phyloP scores from a whole-genome alignment of 2,329 filamentous ascomycete genomes.

The Epichloe sp. region DNA sequence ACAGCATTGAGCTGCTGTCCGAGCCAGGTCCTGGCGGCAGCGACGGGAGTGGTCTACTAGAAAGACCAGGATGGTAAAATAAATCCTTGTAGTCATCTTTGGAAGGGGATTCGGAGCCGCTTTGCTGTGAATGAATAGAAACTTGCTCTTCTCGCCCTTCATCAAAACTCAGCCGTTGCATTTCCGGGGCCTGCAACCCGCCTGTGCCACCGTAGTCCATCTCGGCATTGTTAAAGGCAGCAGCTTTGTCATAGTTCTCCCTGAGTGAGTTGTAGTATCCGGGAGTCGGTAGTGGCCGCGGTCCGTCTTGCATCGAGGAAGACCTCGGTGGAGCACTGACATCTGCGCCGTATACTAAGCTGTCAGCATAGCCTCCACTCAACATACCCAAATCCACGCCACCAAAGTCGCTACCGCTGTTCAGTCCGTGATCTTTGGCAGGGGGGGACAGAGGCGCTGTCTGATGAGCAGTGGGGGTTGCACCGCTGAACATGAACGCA shows the following conservation, averaged over 20 bases:
- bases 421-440: conserved; percentile 33
- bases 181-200: conserved; percentile 63
- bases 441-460: conserved; percentile 26
- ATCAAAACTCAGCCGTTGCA: conserved; percentile 73
- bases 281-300: conserved; percentile 36
- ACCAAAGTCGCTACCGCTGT: conserved; percentile 61
- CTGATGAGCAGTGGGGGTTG: not conserved
- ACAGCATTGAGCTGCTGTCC: conserved; percentile 43
- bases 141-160: conserved; percentile 67
- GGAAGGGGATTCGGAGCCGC: conserved; percentile 50
- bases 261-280: conserved; percentile 18
- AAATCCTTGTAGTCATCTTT: conserved; percentile 74
- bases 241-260: conserved; percentile 18
- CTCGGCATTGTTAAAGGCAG: conserved; percentile 46
- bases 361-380: conserved; percentile 55
- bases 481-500: conserved; percentile 16
- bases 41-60: conserved; percentile 49
- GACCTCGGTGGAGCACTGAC: conserved; percentile 26
- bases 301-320: conserved; percentile 28
- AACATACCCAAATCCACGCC: conserved; percentile 60
- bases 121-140: conserved; percentile 42
- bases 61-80: conserved; percentile 81
- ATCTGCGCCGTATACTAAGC: conserved; percentile 36
- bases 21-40: conserved; percentile 47
- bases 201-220: conserved; percentile 88